Conservation (phyloP, 768 basidiomycete species). For the Tephrocybe sp. region DNA sequence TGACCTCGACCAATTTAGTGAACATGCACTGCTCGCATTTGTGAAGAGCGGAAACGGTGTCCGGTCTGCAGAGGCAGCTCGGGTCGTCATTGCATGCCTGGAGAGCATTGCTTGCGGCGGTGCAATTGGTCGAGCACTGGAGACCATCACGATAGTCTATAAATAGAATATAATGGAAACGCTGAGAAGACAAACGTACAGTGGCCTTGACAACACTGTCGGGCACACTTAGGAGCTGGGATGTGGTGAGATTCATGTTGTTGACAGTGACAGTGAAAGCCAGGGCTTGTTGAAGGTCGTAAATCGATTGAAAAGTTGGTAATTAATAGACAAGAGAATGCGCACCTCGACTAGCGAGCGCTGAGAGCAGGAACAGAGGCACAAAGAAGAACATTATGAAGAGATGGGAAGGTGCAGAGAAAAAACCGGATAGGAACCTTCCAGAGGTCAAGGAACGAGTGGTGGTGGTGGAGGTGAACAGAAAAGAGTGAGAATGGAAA, state of each 20-base stretch:
- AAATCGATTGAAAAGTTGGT: not conserved
- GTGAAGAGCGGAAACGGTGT: conserved; percentile 40
- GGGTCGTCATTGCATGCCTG: conserved; percentile 45
- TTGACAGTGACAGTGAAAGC: conserved; percentile 50
- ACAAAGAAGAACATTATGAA: conserved; percentile 27
- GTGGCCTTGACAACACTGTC: conserved; percentile 25
- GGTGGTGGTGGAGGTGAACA: not conserved
- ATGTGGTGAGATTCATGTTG: conserved; percentile 34
- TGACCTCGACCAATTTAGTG: conserved; percentile 44
- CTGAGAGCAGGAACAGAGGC: conserved; percentile 34
- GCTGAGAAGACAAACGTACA: conserved; percentile 25
- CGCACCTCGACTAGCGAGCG: conserved; percentile 62
- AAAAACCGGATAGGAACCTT: conserved; percentile 16
- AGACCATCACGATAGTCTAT: not conserved
- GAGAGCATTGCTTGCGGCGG: conserved; percentile 20
- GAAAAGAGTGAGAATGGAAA: conserved; percentile 13
- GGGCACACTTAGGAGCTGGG: conserved; percentile 43
- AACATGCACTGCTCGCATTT: conserved; percentile 72
- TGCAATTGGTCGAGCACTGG: conserved; percentile 38
- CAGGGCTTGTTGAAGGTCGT: conserved; percentile 25
- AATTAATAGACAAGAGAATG: not conserved
- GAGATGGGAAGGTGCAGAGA: conserved; percentile 11
- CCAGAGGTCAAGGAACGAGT: conserved; percentile 21
- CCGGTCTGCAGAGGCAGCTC: conserved; percentile 51
- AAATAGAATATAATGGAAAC: not conserved